These are phyloP conservation scores for Agapanthus africanus DNA, from an alignment of 106 monocot genomes.

Conservation along the genomic window DNA sequence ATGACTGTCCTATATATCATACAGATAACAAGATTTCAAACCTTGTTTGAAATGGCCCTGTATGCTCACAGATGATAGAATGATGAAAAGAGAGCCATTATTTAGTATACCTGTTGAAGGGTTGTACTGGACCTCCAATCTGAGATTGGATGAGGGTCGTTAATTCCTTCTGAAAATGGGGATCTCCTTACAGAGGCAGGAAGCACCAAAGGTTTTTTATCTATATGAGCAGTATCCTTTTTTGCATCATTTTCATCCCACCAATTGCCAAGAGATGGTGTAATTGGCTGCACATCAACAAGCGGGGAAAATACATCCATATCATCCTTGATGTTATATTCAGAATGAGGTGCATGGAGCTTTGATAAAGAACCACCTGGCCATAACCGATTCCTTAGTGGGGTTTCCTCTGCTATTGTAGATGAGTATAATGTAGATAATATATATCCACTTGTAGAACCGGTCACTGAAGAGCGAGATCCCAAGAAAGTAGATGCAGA, in stretches of 20 bases:
- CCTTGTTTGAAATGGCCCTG: too few species aligned
- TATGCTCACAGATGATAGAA: not conserved
- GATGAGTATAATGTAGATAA: constrained; percentile 24
- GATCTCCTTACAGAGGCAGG: constrained; percentile 33
- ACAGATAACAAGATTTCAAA: too few species aligned
- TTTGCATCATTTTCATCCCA: constrained; percentile 64
- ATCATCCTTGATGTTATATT: constrained; percentile 74
- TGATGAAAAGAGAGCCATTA: not conserved
- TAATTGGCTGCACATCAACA: constrained; percentile 93
- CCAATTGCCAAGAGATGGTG: constrained; percentile 67
- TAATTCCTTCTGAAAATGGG: constrained; percentile 32
- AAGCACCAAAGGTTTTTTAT: constrained; percentile 41
- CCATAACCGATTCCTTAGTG: constrained; percentile 32
- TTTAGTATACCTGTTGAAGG: constrained; percentile 43
- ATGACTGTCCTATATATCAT: too few species aligned
- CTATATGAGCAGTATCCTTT: constrained; percentile 25
- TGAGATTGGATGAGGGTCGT: constrained; percentile 44
- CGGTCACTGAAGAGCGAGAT: constrained; percentile 31
- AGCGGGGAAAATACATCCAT: constrained; percentile 99
- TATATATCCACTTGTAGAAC: constrained; percentile 27
- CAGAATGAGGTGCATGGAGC: constrained; percentile 55
- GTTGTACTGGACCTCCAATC: constrained; percentile 48
- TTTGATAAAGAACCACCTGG: constrained; percentile 52
- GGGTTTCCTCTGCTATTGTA: constrained; percentile 51
- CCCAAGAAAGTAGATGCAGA: constrained; percentile 19